These are phyloP conservation scores for Dunaliella primolecta DNA, from an alignment of 139 green algal species.

Conservation along the genomic window DNA sequence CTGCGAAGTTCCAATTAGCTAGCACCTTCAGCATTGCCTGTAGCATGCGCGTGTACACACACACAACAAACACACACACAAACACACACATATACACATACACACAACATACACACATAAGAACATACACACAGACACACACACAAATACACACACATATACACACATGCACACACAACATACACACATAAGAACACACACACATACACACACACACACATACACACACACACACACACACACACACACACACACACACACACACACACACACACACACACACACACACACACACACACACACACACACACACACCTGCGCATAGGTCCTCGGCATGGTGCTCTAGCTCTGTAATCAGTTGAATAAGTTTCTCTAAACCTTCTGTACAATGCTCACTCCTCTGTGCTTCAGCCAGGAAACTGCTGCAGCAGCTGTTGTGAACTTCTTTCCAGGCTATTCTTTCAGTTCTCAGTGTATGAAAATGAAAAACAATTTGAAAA, in stretches of 20 bases:
- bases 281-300: slow-evolving; percentile 20
- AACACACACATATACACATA: not conserved
- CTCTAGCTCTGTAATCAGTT: not conserved
- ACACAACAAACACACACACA: not conserved
- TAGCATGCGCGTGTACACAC: not conserved
- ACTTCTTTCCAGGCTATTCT: too few species aligned
- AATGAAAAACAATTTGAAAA: too few species aligned
- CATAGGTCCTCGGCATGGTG: too few species aligned
- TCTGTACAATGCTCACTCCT: too few species aligned
- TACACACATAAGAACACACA: not conserved
- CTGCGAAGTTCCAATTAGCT: not conserved
- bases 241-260: not conserved
- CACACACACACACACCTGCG: slow-evolving; percentile 21
- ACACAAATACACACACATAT: slow-evolving; percentile 1
- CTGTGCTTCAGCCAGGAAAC: too few species aligned
- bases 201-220: slow-evolving; percentile 2
- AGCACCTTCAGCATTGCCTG: too few species aligned
- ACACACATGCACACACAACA: not conserved
- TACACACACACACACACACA: slow-evolving; percentile 4
- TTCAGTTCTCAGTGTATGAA: too few species aligned
- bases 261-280: slow-evolving; percentile 19
- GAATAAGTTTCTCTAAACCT: too few species aligned
- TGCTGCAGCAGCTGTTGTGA: too few species aligned
- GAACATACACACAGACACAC: slow-evolving; percentile 8
- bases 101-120: not conserved